These are phyloP conservation scores for Leishmania arabica DNA, from an alignment of 208 protist genomes.

Conservation along the genomic window DNA sequence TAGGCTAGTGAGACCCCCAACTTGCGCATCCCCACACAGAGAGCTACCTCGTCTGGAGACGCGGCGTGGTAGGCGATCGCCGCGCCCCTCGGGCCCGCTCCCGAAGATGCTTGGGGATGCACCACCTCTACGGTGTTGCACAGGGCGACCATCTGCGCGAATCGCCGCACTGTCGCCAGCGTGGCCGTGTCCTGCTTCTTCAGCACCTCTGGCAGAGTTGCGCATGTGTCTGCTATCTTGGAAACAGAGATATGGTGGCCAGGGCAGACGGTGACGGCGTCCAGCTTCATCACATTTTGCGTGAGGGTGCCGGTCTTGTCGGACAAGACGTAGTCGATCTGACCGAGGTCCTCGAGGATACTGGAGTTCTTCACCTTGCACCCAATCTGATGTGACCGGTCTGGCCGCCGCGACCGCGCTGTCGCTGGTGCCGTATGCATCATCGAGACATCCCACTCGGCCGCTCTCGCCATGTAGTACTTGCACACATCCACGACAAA, in stretches of 20 bases:
- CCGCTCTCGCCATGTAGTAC: constrained; percentile 90
- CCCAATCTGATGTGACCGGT: constrained; percentile 6
- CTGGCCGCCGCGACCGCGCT: background rate
- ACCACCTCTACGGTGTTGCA: constrained; percentile 91
- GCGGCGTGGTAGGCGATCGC: constrained; percentile 72
- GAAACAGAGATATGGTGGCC: constrained; percentile 27
- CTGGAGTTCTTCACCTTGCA: constrained; percentile 88
- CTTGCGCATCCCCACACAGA: constrained; percentile 75
- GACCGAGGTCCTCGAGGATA: constrained; percentile 94
- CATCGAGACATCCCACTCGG: constrained; percentile 94
- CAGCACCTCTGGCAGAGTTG: constrained; percentile 3
- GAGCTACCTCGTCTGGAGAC: constrained; percentile 95
- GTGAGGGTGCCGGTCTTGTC: constrained; percentile 97
- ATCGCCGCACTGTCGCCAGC: constrained; percentile 33
- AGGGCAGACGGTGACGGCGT: constrained; percentile 49
- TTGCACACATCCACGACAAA: constrained; percentile 95
- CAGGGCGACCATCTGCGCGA: constrained; percentile 74
- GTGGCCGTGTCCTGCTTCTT: constrained; percentile 5
- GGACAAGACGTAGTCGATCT: constrained; percentile 94
- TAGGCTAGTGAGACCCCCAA: constrained; percentile 57
- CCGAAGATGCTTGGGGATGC: background rate
- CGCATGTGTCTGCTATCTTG: constrained; percentile 4
- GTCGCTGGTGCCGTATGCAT: constrained; percentile 38
- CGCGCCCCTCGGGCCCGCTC: background rate
- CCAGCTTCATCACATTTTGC: constrained; percentile 94